Base-by-base conservation (phyloP, 305 asterid genomes). In the Nicotiana rustica region DNA sequence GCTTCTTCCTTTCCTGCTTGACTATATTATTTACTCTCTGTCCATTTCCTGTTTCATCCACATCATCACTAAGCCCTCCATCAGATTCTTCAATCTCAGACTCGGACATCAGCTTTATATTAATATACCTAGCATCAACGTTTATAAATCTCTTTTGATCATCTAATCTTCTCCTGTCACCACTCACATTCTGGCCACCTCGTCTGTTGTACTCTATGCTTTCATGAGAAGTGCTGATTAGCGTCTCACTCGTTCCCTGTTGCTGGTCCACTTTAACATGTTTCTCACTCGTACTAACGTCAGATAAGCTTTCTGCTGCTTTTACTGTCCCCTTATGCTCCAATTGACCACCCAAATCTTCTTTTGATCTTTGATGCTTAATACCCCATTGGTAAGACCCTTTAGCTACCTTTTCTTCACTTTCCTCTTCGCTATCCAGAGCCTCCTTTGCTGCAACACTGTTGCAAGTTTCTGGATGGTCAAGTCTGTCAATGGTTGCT, bases 1-100 rank as follows among this genome's bases (percentile, higher is more conserved):
- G 89, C 84, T 87, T 80, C 84, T 85, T 78, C 70, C 80, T 85
- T 83, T 89, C 92, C 82, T 76, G 84, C 80, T 83, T 84, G 77
- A 35, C 71, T 83, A 78, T 81, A 70, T 81, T 82, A 67, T 78
- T 86, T 69, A 67, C 82, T 76, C 77, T 55, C 78, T 86, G 86
- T 66, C 82, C 85, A 49, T 55, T 82, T 76, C 84, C 88, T 64
- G 82, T 85, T 67, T 64, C 80, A 55, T 88, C 89, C 84, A 81
- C 81, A 82, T 67, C 83, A 71, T 81, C 86, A 56, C 84, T 79
- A 77, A 61, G 85, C 57, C 84, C 85, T 73, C 71, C 84, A 78
- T 85, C 89, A 82, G 78, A 84, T 76, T 86, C 89, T 77, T 87
- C 91, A 68, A 79, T 65, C 85, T 64, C 78, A 82, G 87, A 81